Evolutionary conservation across 345 rosid species (phyloP), one percentile per base, ranked within the genome.

Genomic region (Citrus mangshanensis): DNA sequence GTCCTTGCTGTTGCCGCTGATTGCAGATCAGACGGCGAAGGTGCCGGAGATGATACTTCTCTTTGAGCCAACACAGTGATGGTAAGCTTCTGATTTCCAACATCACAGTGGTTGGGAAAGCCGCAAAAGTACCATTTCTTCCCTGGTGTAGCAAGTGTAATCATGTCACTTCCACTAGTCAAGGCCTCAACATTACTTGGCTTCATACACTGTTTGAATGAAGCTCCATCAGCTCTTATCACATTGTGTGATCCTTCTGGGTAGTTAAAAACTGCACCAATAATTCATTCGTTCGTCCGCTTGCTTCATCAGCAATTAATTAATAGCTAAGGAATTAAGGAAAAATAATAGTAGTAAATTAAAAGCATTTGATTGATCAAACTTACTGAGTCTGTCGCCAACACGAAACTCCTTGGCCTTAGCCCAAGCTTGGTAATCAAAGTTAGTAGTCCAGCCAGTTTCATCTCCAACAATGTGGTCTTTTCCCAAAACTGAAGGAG

Each of bases 391-490:
- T 40, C 18, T 75, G 79, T 87, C 90, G 16, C 87, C 83, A 34
- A 83, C 85, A 0, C 24, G 74, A 46, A 87, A 87, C 46, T 75
- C 65, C 58, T 83, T 81, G 42, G 78, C 81, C 21, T 68, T 8
- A 67, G 83, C 84, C 88, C 88, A 85, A 6, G 77, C 19, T 61
- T 80, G 73, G 80, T 85, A 84, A 76, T 88, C 89, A 25, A 82
- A 75, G 25, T 73, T 61, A 3, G 32, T 67, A 6, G 58, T 81
- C 91, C 93, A 88, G 1, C 91, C 90, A 1, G 37, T 55, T 2
- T 68, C 87, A 72, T 90, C 90, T 32, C 91, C 89, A 55, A 90
- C 89, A 0, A 77, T 38, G 60, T 75, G 81, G 9, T 88, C 89
- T 6, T 68, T 58, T 19, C 86, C 86, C 37, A 70, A 63, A 63